Evolutionary conservation across 2,329 filamentous ascomycete species (phyloP), one percentile per base, ranked within the genome.

Genomic region (Volutella citrinella): DNA sequence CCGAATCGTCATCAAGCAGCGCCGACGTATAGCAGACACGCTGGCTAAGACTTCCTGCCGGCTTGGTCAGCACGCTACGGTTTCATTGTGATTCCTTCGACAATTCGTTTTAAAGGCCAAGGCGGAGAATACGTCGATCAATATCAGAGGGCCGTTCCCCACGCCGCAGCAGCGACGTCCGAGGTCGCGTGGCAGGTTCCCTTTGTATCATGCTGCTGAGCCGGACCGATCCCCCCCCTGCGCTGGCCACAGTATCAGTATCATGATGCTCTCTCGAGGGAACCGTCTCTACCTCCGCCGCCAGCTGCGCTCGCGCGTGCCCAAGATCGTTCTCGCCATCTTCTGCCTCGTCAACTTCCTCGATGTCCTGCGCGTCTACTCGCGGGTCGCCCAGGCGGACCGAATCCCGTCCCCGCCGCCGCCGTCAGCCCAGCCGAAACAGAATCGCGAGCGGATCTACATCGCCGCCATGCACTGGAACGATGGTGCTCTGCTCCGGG

Each of bases 381-480:
- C 48, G 24, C 51, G 54, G 18, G 55, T 66, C 14, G 36, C 51
- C 44, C 42, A 50, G 44, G 50, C 52, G 38, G 48, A 58, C 33
- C 51, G 36, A 19, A 36, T 49, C 21, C 34, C 38, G 30, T 30
- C 20, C 35, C 17, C 30, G 36, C 21, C 30, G 13, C 32, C 42
- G 14, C 45, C 48, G 27, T 43, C 49, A 33, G 46, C 54, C 28
- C 53, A 47, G 34, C n/a, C n/a, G n/a, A n/a, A n/a, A n/a, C 52
- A 55, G 27, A 53, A 46, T 15, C 47, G 42, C 29, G 60, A 66
- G 49, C 61, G 65, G 43, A 72, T 87, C 42, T 87, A 78, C 61
- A 84, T 88, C 40, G 77, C 80, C 5, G 77, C 76, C 41, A 77
- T 82, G 53, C 80, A 84, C 51, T 85, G 80, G 70, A 86, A 84